Evolutionary conservation across 768 basidiomycete genomes (phyloP), one percentile per base, ranked within the genome.

Genomic region (Pisolithus sp.): DNA sequence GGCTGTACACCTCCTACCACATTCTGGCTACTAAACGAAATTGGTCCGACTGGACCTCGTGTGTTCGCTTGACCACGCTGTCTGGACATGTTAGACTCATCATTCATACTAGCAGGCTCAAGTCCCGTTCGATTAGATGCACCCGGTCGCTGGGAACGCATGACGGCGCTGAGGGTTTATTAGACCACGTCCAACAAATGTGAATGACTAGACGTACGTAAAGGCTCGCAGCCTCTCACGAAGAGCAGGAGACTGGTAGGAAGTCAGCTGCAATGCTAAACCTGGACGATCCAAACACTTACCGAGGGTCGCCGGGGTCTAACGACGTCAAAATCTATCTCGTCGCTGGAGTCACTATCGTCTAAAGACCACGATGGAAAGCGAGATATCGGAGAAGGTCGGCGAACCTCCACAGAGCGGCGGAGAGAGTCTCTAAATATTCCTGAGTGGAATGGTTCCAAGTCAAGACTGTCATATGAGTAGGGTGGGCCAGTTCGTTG

Each of bases 371-470:
- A 39, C 34, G 36, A 37, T 17, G 23, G 20, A 31, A 13, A 31
- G n/a, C 50, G 38, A 39, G 24, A 39, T 9, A 26, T 56, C 44
- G 10, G 65, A 41, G 8, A n/a, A 26, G 41, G 8, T 23, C 64
- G 62, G 21, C 62, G 57, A 2, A 58, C 61, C 20, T 63, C 64
- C 18, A 42, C 59, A 38, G 57, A 61, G 47, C 63, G 65, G 56
- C 60, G 61, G 17, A 67, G 30, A 24, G 66, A 69, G 52, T 67
- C 66, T 26, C 66, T 61, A 46, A 69, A 67, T 20, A 69, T 34
- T 2, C 66, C 66, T 23, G 66, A 63, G 31, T 66, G 66, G 48
- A 67, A 67, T 37, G 66, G 53, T 17, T 65, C 57, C 5, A 67
- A 46, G n/a, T 67, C 63, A n/a, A 67, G 24, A 43, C 60, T 68